Base-by-base conservation (phyloP, 768 basidiomycete genomes). In the Pluteus cervinus region DNA sequence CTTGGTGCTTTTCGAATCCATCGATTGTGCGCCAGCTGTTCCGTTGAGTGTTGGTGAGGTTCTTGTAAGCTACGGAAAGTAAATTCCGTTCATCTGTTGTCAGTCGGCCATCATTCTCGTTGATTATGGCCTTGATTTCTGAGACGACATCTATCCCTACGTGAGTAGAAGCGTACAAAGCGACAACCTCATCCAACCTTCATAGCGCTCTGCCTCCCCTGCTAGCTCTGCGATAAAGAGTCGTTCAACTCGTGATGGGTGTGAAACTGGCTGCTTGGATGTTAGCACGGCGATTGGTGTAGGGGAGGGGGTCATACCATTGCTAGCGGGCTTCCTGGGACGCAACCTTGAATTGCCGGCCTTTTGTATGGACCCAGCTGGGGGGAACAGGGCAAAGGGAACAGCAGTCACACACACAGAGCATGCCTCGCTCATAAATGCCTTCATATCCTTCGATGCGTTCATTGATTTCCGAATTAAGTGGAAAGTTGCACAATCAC, bases 1-100 rank as follows among this genome's bases (percentile, higher is more conserved):
- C 62, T 55, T 78, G 73, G 56, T 81, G 71, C 58, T 80, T 80
- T 63, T 86, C 84, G 45, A 88, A 70, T 39, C 72, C 73, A 46
- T 86, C 83, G 39, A 89, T 70, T 48, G 80, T 76, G 50, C 88
- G 74, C 89, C 89, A 92, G 47, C 86, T 87, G 33, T 79, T 81
- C 39, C 89, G 81, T 42, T 88, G 76, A 14, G 71, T 76, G 51
- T 87, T 86, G 14, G 87, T 93, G 46, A 85, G 68, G 58, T 90
- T 90, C 73, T 92, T 93, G 69, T 88, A 91, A 18, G 89, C 88
- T 43, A 90, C 76, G 3, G 88, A 91, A 40, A 91, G 75, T 24
- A 92, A 71, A 59, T 86, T 91, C 50, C 89, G 84, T 63, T 92
- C 88, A 55, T 92, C 88, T 47, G 83, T 72, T 33, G 80, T 79